Percentiles rank a stretch among this genome's conserved stretches.
Conservation (phyloP, 441 rosid species). For the Croton laevigatus region DNA sequence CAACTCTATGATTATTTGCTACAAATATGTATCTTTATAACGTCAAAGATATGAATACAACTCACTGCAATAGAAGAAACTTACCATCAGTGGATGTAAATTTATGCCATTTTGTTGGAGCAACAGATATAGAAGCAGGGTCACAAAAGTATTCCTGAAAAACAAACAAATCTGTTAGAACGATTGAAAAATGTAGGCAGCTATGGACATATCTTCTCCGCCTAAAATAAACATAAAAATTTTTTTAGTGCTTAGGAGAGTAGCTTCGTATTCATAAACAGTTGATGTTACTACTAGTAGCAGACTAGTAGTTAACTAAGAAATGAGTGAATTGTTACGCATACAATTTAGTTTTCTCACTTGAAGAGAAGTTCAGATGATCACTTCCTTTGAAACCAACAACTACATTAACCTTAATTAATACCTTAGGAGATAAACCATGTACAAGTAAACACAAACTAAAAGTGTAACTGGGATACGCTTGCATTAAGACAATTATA, state of each 20-base stretch:
- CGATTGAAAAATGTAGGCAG: background rate
- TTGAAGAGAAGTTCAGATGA: no score
- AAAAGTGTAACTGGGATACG: background rate
- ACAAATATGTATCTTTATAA: no score
- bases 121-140: slow-evolving; percentile 67
- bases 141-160: slow-evolving; percentile 90
- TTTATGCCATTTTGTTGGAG: slow-evolving; percentile 90
- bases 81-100: slow-evolving; percentile 80
- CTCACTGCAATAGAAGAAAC: slow-evolving; percentile 14
- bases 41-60: no score
- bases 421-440: background rate
- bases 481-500: background rate
- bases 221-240: background rate
- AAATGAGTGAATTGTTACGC: no score
- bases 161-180: slow-evolving; percentile 17
- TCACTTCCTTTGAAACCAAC: background rate
- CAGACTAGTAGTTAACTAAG: no score
- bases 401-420: background rate
- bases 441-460: background rate
- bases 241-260: background rate
- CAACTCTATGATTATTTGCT: background rate
- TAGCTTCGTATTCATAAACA: no score
- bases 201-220: background rate
- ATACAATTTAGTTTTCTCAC: no score
- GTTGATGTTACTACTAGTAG: no score